Evolutionary conservation across 2,329 filamentous ascomycete genomes (phyloP).

Genomic region (Aspergillus ustus): DNA sequence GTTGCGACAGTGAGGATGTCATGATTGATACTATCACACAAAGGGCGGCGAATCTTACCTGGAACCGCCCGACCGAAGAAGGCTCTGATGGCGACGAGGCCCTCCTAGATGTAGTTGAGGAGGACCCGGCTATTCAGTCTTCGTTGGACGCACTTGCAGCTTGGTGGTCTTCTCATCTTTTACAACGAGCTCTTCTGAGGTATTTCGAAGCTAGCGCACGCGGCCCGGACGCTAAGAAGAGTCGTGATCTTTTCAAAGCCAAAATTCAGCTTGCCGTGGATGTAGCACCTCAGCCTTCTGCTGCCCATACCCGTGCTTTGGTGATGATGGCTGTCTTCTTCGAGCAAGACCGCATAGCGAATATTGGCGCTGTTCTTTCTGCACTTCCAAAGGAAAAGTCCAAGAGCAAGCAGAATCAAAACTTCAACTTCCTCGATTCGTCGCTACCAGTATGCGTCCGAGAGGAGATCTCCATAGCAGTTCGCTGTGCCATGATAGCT

Average conservation of each 20-base stretch:
- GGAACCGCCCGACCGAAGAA: slow-evolving; percentile 77
- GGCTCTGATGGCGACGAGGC: slow-evolving; percentile 67
- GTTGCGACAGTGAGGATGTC: slow-evolving; percentile 81
- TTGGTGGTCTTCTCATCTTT: slow-evolving; percentile 79
- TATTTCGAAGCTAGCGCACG: slow-evolving; percentile 63
- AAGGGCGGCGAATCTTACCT: slow-evolving; percentile 85
- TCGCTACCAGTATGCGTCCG: slow-evolving; percentile 56
- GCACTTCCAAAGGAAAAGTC: slow-evolving; percentile 52
- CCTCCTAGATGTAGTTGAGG: slow-evolving; percentile 80
- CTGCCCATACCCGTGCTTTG: slow-evolving; percentile 64
- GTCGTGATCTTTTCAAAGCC: slow-evolving; percentile 49
- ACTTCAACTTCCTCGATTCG: slow-evolving; percentile 56
- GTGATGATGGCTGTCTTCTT: slow-evolving; percentile 64
- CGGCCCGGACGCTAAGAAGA: slow-evolving; percentile 46
- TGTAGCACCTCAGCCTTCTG: slow-evolving; percentile 77
- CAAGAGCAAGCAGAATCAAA: slow-evolving; percentile 36
- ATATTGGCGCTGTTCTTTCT: slow-evolving; percentile 59
- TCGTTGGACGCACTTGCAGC: slow-evolving; percentile 88
- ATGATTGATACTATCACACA: slow-evolving; percentile 78
- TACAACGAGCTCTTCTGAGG: slow-evolving; percentile 71
- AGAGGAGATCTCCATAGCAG: slow-evolving; percentile 60
- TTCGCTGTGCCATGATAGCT: slow-evolving; percentile 64
- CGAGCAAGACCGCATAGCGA: slow-evolving; percentile 55
- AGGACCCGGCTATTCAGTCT: slow-evolving; percentile 82
- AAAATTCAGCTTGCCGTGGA: slow-evolving; percentile 71